phyloP scores from a whole-genome alignment of 129 eudicot genomes.

The Tagetes erecta region DNA sequence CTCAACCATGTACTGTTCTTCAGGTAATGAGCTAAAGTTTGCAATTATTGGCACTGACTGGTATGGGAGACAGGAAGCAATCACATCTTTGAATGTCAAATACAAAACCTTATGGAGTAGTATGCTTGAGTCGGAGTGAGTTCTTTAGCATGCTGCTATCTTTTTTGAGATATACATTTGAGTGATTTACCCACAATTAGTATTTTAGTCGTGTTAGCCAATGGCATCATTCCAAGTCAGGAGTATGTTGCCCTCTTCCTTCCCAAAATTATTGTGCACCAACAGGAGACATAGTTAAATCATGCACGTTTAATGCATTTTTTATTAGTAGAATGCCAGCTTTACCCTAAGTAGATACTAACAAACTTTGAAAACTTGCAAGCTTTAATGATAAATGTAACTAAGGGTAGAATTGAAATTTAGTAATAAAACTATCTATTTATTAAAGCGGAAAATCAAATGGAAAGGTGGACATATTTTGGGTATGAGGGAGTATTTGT shows the following conservation, averaged over 20 bases:
- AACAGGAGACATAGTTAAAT: not conserved
- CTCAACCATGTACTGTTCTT: not conserved
- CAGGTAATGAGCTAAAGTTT: constrained; percentile 42
- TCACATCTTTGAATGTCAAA: constrained; percentile 50
- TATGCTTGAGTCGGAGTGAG: constrained; percentile 65
- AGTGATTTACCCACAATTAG: not conserved
- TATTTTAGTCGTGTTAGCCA: not conserved
- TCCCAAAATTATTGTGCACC: not conserved
- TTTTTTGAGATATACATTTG: not conserved
- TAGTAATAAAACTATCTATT: not conserved
- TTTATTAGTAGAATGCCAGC: not conserved
- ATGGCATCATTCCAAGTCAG: constrained; percentile 12
- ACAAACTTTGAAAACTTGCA: constrained; percentile 8
- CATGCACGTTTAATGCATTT: not conserved
- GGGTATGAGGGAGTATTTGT: not conserved
- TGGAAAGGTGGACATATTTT: constrained; percentile 1
- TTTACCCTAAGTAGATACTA: not conserved
- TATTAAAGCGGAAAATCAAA: not conserved
- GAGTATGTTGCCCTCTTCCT: not conserved
- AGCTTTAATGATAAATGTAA: not conserved
- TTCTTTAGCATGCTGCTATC: constrained; percentile 18
- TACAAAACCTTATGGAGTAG: constrained; percentile 62
- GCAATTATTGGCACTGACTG: constrained; percentile 48
- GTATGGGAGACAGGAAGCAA: constrained; percentile 52
- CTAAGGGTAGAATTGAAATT: not conserved